phyloP scores from a whole-genome alignment of 768 basidiomycete genomes.

The Galerina sulciceps region DNA sequence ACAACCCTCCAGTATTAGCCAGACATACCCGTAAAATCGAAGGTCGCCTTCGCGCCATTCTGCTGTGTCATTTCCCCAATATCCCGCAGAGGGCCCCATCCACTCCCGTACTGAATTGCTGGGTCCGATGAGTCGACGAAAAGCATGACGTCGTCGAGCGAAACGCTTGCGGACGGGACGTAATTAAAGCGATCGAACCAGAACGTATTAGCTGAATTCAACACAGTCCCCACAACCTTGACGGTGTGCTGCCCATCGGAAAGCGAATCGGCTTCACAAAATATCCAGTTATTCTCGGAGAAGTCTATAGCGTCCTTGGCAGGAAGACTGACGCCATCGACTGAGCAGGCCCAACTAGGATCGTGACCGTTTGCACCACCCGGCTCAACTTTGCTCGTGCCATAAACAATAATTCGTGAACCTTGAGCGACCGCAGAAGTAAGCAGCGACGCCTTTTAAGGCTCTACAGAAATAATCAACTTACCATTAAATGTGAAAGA shows the following conservation, averaged over 20 bases:
- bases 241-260: conserved; percentile 13
- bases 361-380: conserved; percentile 3
- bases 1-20: not conserved
- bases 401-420: conserved; percentile 8
- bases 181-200: conserved; percentile 34
- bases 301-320: not conserved
- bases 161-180: conserved; percentile 20
- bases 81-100: not conserved
- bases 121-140: too few species aligned
- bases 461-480: not conserved
- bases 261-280: conserved; percentile 9
- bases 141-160: not conserved
- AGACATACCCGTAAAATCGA: not conserved
- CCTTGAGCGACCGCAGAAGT: conserved; percentile 3
- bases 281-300: conserved; percentile 1
- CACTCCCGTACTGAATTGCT: too few species aligned
- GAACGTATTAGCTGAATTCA: conserved; percentile 21
- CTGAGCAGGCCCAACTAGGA: conserved; percentile 18
- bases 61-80: conserved; percentile 1
- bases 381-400: conserved; percentile 8
- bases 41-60: not conserved
- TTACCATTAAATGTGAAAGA: conserved; percentile 31
- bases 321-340: conserved; percentile 14
- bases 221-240: conserved; percentile 12
- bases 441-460: not conserved